These are phyloP conservation scores for Beauveria bassiana DNA, from an alignment of 2,329 filamentous ascomycete species.

Conservation along the genomic window DNA sequence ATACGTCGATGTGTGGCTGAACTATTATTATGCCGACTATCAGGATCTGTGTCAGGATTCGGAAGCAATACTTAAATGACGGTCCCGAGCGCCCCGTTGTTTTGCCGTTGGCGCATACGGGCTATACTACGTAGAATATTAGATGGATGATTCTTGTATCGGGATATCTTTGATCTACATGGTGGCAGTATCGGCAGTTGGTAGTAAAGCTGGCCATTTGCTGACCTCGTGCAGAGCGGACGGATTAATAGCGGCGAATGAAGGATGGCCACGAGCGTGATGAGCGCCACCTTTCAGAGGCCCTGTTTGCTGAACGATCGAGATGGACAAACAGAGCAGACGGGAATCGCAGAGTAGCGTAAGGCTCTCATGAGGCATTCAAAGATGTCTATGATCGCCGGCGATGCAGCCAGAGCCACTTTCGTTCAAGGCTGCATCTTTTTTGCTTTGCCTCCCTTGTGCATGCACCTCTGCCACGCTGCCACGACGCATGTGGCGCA, in stretches of 20 bases:
- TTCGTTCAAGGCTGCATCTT: background rate
- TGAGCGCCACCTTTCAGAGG: background rate
- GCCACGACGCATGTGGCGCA: background rate
- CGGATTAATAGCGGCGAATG: background rate
- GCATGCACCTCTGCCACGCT: background rate
- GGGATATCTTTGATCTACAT: background rate
- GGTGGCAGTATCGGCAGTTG: background rate
- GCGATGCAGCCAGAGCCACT: background rate
- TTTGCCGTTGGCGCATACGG: no score
- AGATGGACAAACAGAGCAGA: background rate
- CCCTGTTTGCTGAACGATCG: background rate
- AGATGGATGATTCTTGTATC: background rate
- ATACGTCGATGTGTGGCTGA: constrained; percentile 6
- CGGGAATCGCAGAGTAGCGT: background rate
- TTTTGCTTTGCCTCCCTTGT: background rate
- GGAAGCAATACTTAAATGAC: background rate
- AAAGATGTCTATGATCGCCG: background rate
- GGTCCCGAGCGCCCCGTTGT: background rate
- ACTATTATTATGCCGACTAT: background rate
- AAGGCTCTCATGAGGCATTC: background rate
- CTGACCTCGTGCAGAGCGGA: background rate
- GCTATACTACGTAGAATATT: no score
- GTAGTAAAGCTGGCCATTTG: background rate
- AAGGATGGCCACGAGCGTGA: no score
- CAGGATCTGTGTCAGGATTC: background rate